Base-by-base conservation (phyloP, 1,139 yeast species). In the Nakaseomyces bracarensis region DNA sequence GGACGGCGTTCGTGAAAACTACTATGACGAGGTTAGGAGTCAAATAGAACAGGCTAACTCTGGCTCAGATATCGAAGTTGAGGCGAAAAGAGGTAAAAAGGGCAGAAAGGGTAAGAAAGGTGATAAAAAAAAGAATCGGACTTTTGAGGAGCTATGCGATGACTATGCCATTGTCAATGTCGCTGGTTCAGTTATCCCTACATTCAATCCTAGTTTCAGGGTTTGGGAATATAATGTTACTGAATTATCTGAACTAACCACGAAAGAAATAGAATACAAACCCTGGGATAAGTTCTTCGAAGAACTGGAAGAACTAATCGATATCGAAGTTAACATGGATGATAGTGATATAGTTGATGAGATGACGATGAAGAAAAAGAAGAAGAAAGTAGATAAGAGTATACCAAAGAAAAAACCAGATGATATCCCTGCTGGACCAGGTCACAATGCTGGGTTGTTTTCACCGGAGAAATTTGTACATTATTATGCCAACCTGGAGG, bases 211-310 rank as follows among this genome's bases (percentile, higher is more conserved):
- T 3, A 85, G 89, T 1, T 58, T 85, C 45, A 67, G 95, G 48
- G 79, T 85, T 1, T 85, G 93, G 91, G 95, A 85, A 57, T 85
- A 85, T 58, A 84, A 85, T 56, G 73, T 74, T 38, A 74, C 85
- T 0, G 80, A 70, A 1, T 54, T 79, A 36, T 66, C 60, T 5
- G 52, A 57, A 4, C 46, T 46, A 11, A 26, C 27, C 9, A 3
- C 45, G 15, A 3, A 43, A 4, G 15, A 46, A 42, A 27, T 40
- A 29, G 49, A 50, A 42, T 47, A 46, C 37, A 54, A 63, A 33
- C 67, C 77, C 7, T 81, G 87, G 89, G 70, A 67, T 45, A 55
- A 57, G 5, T 77, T 80, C 52, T 78, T 79, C 52, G 51, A 58
- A 5, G 71, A 73, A 1, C 57, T 80, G 25, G 76, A 65, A 52